phyloP scores from a whole-genome alignment of 345 rosid species.

The Populus pruinosa region DNA sequence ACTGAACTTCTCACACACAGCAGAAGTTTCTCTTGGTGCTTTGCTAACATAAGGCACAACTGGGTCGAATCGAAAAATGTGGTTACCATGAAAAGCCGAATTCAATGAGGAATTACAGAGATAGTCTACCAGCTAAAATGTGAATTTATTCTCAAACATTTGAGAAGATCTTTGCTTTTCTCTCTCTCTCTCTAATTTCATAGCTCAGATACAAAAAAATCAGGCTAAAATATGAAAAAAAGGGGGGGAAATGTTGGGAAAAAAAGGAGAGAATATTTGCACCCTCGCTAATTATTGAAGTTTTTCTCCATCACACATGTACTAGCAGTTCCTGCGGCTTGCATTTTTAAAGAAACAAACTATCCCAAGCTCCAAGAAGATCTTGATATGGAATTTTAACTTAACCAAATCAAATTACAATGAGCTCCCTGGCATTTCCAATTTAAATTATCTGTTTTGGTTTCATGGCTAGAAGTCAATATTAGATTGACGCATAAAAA shows the following conservation, averaged over 20 bases:
- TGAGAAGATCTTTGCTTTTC: too few relatives aligned
- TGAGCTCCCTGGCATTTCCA: neutral
- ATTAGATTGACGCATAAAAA: slow-evolving; percentile 3
- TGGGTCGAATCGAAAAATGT: neutral
- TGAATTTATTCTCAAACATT: neutral
- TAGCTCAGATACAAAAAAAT: neutral
- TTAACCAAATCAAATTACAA: slow-evolving; percentile 9
- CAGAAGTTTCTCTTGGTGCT: too few relatives aligned
- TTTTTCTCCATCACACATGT: neutral
- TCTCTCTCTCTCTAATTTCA: neutral
- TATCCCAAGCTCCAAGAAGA: slow-evolving; percentile 18
- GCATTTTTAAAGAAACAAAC: slow-evolving; percentile 5
- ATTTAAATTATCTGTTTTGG: neutral
- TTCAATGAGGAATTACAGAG: neutral
- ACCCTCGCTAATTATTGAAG: neutral
- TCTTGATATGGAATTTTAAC: slow-evolving; percentile 8
- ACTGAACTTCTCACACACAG: neutral
- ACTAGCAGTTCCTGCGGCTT: slow-evolving; percentile 21
- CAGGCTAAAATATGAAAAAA: neutral
- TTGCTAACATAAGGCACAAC: neutral
- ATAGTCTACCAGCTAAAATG: neutral
- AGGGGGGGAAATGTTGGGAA: too few relatives aligned
- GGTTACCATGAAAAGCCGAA: neutral
- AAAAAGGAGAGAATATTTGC: neutral
- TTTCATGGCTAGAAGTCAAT: slow-evolving; percentile 5